A percentile compares a stretch with the other conserved stretches of the same genome.
Conservation (phyloP, 805 yeast species). For the Yamadazyma laniorum region DNA sequence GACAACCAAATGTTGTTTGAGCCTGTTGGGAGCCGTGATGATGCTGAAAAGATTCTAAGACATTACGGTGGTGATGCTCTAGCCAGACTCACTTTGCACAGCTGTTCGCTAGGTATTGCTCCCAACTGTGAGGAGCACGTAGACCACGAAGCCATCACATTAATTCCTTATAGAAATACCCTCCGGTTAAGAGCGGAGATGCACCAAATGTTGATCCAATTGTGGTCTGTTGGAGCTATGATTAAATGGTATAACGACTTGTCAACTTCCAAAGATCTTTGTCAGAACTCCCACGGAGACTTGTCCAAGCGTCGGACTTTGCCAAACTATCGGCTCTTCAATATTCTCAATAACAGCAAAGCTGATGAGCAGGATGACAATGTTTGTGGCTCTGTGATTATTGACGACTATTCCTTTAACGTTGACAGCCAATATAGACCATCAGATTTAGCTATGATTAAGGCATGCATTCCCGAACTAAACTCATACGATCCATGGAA, state of each 20-base stretch:
- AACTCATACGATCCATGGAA: constrained; percentile 41
- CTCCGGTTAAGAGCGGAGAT: constrained; percentile 39
- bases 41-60: not conserved
- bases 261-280: constrained; percentile 33
- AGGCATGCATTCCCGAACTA: constrained; percentile 36
- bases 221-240: constrained; percentile 42
- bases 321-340: constrained; percentile 24
- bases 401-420: not conserved
- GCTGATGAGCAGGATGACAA: not conserved
- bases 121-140: constrained; percentile 28
- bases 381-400: not conserved
- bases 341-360: not conserved
- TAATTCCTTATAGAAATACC: constrained; percentile 30
- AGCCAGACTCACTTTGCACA: constrained; percentile 27
- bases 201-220: constrained; percentile 37
- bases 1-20: constrained; percentile 39
- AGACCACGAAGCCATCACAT: constrained; percentile 14
- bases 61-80: not conserved
- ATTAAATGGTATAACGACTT: constrained; percentile 38
- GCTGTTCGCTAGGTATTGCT: constrained; percentile 35
- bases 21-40: constrained; percentile 23
- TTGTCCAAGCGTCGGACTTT: constrained; percentile 15
- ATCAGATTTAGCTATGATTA: constrained; percentile 34
- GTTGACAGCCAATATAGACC: not conserved
- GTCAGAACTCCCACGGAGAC: constrained; percentile 7